Conservation (phyloP, 768 basidiomycete genomes). For the Pleurotus platypus region DNA sequence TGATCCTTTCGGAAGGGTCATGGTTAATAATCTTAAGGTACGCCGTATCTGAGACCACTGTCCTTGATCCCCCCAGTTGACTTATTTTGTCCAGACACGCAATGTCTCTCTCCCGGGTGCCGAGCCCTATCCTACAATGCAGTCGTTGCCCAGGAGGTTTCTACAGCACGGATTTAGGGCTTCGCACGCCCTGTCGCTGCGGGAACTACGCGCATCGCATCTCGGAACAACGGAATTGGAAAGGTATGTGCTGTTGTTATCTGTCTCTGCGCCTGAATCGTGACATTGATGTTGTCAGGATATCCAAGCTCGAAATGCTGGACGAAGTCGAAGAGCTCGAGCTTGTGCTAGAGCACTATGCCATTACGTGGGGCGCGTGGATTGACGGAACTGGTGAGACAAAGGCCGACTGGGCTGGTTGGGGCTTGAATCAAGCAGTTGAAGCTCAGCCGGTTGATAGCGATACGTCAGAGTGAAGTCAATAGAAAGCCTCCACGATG, state of each 20-base stretch:
- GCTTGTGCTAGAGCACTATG: conserved; percentile 86
- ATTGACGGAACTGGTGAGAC: conserved; percentile 13
- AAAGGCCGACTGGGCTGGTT: conserved; percentile 25
- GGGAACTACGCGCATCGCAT: conserved; percentile 58
- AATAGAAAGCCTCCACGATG: background rate
- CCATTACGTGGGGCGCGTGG: conserved; percentile 68
- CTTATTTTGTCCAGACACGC: conserved; percentile 45
- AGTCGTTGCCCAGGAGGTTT: conserved; percentile 60
- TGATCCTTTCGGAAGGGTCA: conserved; percentile 89
- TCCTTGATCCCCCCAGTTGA: background rate
- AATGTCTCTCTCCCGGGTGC: conserved; percentile 75
- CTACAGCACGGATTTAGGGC: conserved; percentile 48
- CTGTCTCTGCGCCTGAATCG: background rate
- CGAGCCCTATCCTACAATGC: conserved; percentile 52
- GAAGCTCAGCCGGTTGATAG: background rate
- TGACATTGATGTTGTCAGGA: conserved; percentile 36
- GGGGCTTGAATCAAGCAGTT: conserved; percentile 28
- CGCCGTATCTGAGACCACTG: conserved; percentile 8
- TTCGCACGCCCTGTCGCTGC: conserved; percentile 59
- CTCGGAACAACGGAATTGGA: conserved; percentile 48
- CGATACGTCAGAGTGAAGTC: background rate
- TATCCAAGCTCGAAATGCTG: conserved; percentile 78
- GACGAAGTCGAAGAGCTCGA: conserved; percentile 96
- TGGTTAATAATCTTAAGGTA: conserved; percentile 85
- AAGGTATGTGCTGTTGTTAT: conserved; percentile 34